phyloP scores from a whole-genome alignment of 345 rosid species.

The Iberis pinnata region DNA sequence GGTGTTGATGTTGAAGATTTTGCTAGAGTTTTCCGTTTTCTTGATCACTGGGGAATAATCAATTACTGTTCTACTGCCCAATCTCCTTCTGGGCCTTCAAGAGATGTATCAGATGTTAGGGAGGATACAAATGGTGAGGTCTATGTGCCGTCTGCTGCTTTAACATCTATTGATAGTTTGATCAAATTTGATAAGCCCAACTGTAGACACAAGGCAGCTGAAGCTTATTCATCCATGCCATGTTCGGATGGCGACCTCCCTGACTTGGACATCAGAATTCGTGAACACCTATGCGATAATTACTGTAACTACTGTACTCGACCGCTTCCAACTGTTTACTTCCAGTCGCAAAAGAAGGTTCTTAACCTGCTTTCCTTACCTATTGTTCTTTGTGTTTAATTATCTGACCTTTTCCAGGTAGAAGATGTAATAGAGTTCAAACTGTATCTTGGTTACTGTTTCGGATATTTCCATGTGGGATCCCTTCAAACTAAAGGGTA shows the following conservation, averaged over 20 bases:
- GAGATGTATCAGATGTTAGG: constrained; percentile 50
- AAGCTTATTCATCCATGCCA: constrained; percentile 48
- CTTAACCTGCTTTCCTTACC: constrained; percentile 15
- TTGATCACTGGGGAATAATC: constrained; percentile 97
- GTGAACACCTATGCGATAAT: constrained; percentile 77
- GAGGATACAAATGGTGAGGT: constrained; percentile 87
- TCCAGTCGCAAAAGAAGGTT: constrained; percentile 94
- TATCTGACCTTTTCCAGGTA: too few species aligned
- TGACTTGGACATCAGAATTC: constrained; percentile 85
- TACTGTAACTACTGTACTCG: constrained; percentile 68
- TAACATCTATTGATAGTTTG: constrained; percentile 95
- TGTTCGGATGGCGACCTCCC: constrained; percentile 42
- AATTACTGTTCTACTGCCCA: constrained; percentile 70
- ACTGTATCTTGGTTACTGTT: constrained; percentile 5
- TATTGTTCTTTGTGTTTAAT: constrained; percentile 8
- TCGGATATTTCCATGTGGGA: not conserved
- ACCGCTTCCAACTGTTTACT: constrained; percentile 53
- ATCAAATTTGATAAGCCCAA: constrained; percentile 95
- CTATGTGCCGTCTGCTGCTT: constrained; percentile 83
- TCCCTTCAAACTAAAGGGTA: constrained; percentile 9
- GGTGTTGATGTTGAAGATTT: constrained; percentile 62
- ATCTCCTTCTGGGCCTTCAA: constrained; percentile 45
- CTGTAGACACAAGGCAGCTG: constrained; percentile 73
- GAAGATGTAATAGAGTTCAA: not conserved
- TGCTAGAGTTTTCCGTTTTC: constrained; percentile 77